Evolutionary conservation across 208 protist genomes (phyloP).

Genomic region (Lotmaria passim): DNA sequence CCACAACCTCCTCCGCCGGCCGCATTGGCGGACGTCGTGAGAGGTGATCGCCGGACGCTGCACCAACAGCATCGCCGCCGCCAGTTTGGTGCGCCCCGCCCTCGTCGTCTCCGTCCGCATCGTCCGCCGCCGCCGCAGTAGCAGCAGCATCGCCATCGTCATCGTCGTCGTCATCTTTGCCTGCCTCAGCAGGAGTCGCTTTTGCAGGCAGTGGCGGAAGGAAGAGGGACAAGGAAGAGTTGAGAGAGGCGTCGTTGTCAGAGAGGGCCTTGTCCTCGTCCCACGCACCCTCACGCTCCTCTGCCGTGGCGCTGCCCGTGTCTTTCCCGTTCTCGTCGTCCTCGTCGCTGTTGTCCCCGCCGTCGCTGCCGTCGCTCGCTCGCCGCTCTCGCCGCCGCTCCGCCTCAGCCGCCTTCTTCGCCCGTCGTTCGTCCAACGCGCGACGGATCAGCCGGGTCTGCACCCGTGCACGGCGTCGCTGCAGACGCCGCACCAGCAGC

Average conservation of each 20-base stretch:
- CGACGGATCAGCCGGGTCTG: slow-evolving; percentile 42
- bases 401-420: slow-evolving; percentile 21
- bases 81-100: neutral
- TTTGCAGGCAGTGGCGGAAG: neutral
- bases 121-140: too few species aligned
- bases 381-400: neutral
- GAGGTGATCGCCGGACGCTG: neutral
- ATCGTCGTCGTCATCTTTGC: slow-evolving; percentile 7
- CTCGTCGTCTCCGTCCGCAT: neutral
- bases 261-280: slow-evolving; percentile 5
- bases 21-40: neutral
- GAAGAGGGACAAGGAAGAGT: slow-evolving; percentile 20
- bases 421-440: slow-evolving; percentile 36
- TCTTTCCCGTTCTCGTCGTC: slow-evolving; percentile 18
- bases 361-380: slow-evolving; percentile 22
- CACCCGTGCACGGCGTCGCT: slow-evolving; percentile 55
- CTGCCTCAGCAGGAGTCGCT: slow-evolving; percentile 12
- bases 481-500: slow-evolving; percentile 59
- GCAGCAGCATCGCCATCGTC: neutral
- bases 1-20: slow-evolving; percentile 22
- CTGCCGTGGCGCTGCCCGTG: slow-evolving; percentile 11
- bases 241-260: neutral
- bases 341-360: slow-evolving; percentile 20
- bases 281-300: neutral
- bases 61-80: neutral